Percentiles rank a stretch among this genome's conserved stretches.
Evolutionary conservation across 768 basidiomycete genomes (phyloP).

Genomic region (Suillus variegatus): DNA sequence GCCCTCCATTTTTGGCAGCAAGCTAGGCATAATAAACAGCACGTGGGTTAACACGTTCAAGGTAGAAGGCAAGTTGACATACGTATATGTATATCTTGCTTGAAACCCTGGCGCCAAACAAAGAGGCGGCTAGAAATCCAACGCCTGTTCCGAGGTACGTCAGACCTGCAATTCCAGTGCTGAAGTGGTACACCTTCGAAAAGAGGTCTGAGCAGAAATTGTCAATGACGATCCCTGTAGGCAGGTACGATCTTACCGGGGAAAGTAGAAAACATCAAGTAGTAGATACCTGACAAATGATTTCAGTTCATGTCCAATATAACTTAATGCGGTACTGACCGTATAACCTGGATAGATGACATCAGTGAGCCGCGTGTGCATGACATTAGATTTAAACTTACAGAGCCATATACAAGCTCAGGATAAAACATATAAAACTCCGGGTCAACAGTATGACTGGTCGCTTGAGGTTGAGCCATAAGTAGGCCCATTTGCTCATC

Average conservation of each 20-base stretch:
- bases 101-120: conserved; percentile 52
- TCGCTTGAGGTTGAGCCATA: conserved; percentile 64
- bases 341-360: conserved; percentile 45
- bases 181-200: conserved; percentile 50
- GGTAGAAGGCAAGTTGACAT: conserved; percentile 13
- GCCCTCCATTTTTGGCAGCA: conserved; percentile 55
- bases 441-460: conserved; percentile 58
- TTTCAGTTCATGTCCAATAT: background rate
- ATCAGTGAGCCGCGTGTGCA: background rate
- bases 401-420: conserved; percentile 76
- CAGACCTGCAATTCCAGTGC: conserved; percentile 52
- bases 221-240: conserved; percentile 9
- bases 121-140: conserved; percentile 51
- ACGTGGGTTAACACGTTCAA: background rate
- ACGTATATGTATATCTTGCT: conserved; percentile 50
- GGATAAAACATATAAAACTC: conserved; percentile 69
- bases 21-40: conserved; percentile 34
- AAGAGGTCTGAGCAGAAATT: conserved; percentile 40
- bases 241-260: conserved; percentile 38
- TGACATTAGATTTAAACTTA: conserved; percentile 37
- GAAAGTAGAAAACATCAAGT: conserved; percentile 73
- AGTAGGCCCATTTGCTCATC: conserved; percentile 37
- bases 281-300: conserved; percentile 53
- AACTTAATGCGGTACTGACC: conserved; percentile 38
- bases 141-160: conserved; percentile 55